Base-by-base conservation (phyloP, 441 rosid species). In the Arabidopsis hybrid region DNA sequence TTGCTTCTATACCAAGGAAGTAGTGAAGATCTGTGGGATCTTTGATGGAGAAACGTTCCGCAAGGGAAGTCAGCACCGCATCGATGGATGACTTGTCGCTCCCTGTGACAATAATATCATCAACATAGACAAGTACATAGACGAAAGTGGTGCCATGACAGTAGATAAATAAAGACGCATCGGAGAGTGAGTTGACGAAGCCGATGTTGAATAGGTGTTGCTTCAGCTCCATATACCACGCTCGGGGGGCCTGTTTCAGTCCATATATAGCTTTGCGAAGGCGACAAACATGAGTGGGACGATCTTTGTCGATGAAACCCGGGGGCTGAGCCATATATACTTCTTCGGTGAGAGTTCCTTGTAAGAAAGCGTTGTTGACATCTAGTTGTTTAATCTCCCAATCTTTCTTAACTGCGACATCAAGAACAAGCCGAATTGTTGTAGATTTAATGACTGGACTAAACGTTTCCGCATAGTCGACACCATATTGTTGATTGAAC, bases 61-160 rank as follows among this genome's bases (percentile, higher is more conserved):
- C 42, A 38, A 38, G 9, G 0, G 11, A 38, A 2, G 42, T 7
- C 11, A 8, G 11, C 0, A 38, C 11, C 2, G 11, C 7, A 9
- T 2, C 9, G 2, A 38, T 7, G 2, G 42, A 7, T 2, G 9
- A 7, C 6, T 35, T 35, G 11, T 42, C n/a, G n/a, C 9, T 42
- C 1, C 46, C 46, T 2, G n/a, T 42, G 6, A 42, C n/a, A 5
- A 43, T 6, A 6, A 45, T 45, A 0, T 45, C 50, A 1, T 45
- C 50, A 0, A 45, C 50, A n/a, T 42, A 42, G 0, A 42, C 5
- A 1, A 42, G 46, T 0, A 42, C n/a, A 5, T 42, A 11, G 1
- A 11, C 1, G n/a, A 42, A 12, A 0, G 11, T 3, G 4, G 2
- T 10, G 2, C 46, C n/a, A 1, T 2, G 0, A 0, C n/a, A 4